phyloP scores from a whole-genome alignment of 208 protist species.

The Trypanosoma avium region DNA sequence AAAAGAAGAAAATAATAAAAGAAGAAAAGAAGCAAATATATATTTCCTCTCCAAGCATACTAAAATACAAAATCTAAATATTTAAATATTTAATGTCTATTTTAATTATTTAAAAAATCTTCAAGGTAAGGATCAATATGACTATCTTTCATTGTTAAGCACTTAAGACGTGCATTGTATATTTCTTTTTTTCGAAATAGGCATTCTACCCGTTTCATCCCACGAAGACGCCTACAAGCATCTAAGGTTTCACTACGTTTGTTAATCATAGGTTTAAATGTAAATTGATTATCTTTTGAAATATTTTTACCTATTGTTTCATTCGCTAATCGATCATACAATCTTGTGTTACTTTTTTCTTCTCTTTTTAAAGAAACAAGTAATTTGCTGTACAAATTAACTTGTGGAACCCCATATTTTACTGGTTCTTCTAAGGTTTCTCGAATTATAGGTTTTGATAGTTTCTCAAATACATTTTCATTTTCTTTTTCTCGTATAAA shows the following conservation, averaged over 20 bases:
- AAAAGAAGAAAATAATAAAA: not conserved
- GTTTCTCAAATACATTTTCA: not conserved
- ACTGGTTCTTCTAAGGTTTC: not conserved
- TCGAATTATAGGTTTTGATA: not conserved
- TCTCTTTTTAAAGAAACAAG: not conserved
- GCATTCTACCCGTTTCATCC: not conserved
- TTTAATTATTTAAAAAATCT: not conserved
- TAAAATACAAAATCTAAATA: not conserved
- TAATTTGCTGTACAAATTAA: not conserved
- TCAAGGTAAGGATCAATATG: not conserved
- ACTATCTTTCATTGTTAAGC: not conserved
- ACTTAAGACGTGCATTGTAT: not conserved
- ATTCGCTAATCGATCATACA: not conserved
- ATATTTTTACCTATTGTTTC: not conserved
- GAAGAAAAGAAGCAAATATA: too few relatives aligned
- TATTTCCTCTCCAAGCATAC: too few relatives aligned
- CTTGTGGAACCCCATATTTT: not conserved
- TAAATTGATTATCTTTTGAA: not conserved
- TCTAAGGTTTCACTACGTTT: not conserved
- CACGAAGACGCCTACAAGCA: not conserved
- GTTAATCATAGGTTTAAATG: not conserved
- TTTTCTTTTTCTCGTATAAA: not conserved
- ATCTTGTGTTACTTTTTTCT: not conserved
- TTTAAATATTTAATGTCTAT: too few relatives aligned
- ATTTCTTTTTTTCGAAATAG: conserved; percentile 3